Percentiles rank a stretch among this genome's conserved stretches.
Conservation (phyloP, 1,284 basidiomycete species). For the Puccinia polysora region DNA sequence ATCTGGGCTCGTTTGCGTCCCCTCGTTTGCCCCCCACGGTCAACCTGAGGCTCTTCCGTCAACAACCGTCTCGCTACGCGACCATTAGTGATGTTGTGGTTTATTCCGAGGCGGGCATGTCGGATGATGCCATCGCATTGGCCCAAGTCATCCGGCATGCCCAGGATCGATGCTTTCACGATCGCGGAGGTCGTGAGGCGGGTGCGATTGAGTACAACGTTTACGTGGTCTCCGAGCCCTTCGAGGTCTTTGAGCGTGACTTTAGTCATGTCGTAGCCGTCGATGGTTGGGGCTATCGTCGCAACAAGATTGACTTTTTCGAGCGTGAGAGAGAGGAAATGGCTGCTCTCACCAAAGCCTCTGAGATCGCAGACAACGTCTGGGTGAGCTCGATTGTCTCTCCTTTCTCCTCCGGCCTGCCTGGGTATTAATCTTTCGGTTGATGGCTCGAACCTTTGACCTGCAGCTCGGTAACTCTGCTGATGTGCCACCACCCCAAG, state of each 20-base stretch:
- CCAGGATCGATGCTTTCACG: conserved; percentile 58
- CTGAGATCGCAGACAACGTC: conserved; percentile 65
- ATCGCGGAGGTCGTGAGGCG: conserved; percentile 53
- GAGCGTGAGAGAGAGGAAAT: conserved; percentile 77
- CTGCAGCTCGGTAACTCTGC: conserved; percentile 28
- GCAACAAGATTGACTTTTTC: conserved; percentile 56
- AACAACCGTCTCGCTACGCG: conserved; percentile 68
- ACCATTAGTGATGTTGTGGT: conserved; percentile 82
- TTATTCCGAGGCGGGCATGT: conserved; percentile 66
- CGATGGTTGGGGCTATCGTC: conserved; percentile 56
- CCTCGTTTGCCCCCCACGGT: conserved; percentile 44
- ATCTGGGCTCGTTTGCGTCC: conserved; percentile 18
- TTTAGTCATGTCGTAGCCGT: conserved; percentile 59
- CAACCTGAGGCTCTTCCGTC: conserved; percentile 49
- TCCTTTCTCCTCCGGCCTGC: not conserved
- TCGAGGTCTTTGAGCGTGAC: conserved; percentile 57
- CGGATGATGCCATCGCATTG: conserved; percentile 57
- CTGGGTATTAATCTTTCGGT: too few species aligned
- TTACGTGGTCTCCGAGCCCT: conserved; percentile 68
- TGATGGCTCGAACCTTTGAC: too few species aligned
- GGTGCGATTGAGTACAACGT: conserved; percentile 71
- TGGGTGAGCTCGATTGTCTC: conserved; percentile 54
- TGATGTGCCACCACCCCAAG: conserved; percentile 8
- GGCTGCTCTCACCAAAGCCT: conserved; percentile 75
- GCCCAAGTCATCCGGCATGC: conserved; percentile 50